Evolutionary conservation across 2,329 filamentous ascomycete genomes (phyloP), one percentile per base, ranked within the genome.

Genomic region (Nothomitra cinnamomea): DNA sequence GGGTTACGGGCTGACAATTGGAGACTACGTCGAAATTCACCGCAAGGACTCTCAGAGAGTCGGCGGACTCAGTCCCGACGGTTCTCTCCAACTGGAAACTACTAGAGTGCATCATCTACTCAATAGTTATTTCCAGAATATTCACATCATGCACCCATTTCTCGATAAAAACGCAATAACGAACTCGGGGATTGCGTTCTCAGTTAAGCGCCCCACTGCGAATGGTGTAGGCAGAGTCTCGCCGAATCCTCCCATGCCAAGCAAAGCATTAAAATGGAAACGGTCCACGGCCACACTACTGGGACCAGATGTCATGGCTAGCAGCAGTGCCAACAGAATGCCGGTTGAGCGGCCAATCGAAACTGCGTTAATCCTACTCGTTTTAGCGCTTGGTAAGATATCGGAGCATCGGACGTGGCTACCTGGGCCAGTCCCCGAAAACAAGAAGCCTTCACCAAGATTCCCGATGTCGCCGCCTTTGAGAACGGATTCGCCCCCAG

Each of bases 311-410:
- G 17, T 12, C 22, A 22, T 42, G n/a, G 6, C 40, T 7, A 42
- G 40, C 40, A 13, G n/a, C 21, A 7, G 21, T 19, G 21, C 48
- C 3, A 32, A 15, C 17, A 15, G 47, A 17, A 41, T 28, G 7
- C 53, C 35, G 10, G 78, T 79, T 2, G 76, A 75, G 58, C 73
- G 82, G 52, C 86, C 83, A 6, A 80, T 92, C 15, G 77, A 81
- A 53, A 94, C 86, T 59, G 88, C 88, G 0, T 74, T 96, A 40
- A 78, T 95, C 1, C 74, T 95, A 1, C 73, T 90, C 2, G 79
- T 95, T 1, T 73, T 96, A 53, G 90, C 90, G 0, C 70, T 98
- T 4, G 92, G 92, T 17, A 88, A 87, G 61, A 84, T 96, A 12
- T 90, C 86, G 60, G 66, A 73, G 56, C 68, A 74, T 56, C 69